A percentile compares a stretch with the other conserved stretches of the same genome.
Conservation (phyloP, 2,329 filamentous ascomycete species). For the Colletotrichum somersetense region DNA sequence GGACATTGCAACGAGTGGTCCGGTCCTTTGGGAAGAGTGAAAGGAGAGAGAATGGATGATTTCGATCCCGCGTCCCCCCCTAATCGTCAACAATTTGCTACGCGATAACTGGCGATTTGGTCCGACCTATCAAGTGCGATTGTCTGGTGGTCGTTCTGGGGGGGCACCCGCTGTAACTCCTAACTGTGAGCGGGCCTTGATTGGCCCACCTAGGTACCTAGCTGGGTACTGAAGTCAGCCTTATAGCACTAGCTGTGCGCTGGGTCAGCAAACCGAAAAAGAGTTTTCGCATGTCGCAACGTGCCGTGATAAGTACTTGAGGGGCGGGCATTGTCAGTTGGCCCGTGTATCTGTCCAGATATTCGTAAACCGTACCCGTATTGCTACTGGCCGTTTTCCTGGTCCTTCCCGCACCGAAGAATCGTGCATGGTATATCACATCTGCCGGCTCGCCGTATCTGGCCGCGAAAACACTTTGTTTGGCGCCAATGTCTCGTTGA, state of each 20-base stretch:
- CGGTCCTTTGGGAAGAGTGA: not conserved
- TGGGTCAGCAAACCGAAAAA: constrained; percentile 11
- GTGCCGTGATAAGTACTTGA: not conserved
- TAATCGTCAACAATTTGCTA: constrained; percentile 23
- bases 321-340: not conserved
- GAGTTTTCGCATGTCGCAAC: constrained; percentile 2
- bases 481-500: not conserved
- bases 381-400: not conserved
- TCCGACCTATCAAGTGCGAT: constrained; percentile 26
- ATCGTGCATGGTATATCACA: not conserved
- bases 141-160: constrained; percentile 13
- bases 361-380: not conserved
- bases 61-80: constrained; percentile 24
- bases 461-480: not conserved
- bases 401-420: not conserved
- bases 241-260: constrained; percentile 25
- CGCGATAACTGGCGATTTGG: constrained; percentile 13
- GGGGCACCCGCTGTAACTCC: constrained; percentile 6
- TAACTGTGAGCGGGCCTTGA: constrained; percentile 8
- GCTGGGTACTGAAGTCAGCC: constrained; percentile 23
- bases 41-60: constrained; percentile 8
- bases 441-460: not conserved
- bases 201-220: constrained; percentile 11
- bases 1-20: constrained; percentile 10
- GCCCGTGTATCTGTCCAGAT: not conserved